phyloP scores from a whole-genome alignment of 148 eudicot genomes.

The Nepenthes gracilis region DNA sequence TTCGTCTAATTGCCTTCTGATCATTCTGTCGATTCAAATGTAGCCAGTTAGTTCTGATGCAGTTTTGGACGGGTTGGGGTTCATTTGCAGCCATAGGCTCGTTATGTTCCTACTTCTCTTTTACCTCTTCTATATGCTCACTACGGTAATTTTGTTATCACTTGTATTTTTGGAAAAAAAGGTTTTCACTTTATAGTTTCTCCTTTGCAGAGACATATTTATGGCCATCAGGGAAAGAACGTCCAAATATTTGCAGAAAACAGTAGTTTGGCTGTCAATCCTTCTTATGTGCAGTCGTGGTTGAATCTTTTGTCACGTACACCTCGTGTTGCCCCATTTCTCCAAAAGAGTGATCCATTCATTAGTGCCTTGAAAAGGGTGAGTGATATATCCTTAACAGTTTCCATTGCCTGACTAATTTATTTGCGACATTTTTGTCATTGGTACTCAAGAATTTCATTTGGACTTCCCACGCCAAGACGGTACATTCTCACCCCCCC shows the following conservation, averaged over 20 bases:
- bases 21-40: too few species aligned
- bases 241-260: slow-evolving; percentile 76
- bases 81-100: too few species aligned
- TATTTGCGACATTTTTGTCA: too few species aligned
- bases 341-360: slow-evolving; percentile 71
- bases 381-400: slow-evolving; percentile 1
- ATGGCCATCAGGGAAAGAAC: slow-evolving; percentile 68
- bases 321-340: slow-evolving; percentile 93
- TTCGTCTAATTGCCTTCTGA: too few species aligned
- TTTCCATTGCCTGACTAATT: neutral
- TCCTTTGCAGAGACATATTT: slow-evolving; percentile 66
- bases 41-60: too few species aligned
- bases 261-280: slow-evolving; percentile 73
- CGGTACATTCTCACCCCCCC: too few species aligned
- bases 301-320: slow-evolving; percentile 68
- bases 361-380: slow-evolving; percentile 78
- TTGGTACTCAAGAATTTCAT: too few species aligned
- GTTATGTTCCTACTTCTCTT: too few species aligned
- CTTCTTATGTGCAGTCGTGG: slow-evolving; percentile 72
- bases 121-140: too few species aligned
- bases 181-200: neutral
- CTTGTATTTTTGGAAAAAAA: too few species aligned
- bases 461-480: too few species aligned
- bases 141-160: neutral
- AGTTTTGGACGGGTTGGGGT: too few species aligned